Evolutionary conservation across 768 basidiomycete genomes (phyloP).

Genomic region (Hypsizygus marmoreus): DNA sequence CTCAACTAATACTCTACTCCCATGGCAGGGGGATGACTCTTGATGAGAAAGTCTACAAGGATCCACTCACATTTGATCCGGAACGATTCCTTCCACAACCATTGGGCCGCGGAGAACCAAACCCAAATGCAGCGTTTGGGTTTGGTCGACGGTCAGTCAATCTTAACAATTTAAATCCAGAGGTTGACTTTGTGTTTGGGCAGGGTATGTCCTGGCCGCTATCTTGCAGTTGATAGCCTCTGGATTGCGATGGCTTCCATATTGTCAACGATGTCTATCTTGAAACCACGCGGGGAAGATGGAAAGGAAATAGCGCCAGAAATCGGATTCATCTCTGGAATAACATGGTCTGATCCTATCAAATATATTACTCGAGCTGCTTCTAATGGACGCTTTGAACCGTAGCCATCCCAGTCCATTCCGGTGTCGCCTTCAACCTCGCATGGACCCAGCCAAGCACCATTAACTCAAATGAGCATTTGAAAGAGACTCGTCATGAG

Average conservation of each 20-base stretch:
- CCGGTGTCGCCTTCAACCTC: no score
- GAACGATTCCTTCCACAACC: conserved; percentile 16
- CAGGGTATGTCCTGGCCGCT: conserved; percentile 36
- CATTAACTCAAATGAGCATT: no score
- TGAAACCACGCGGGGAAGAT: conserved; percentile 8
- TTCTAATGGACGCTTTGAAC: neutral
- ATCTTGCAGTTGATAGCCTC: conserved; percentile 42
- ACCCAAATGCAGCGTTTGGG: conserved; percentile 13
- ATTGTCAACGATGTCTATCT: conserved; percentile 13
- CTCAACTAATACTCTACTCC: neutral
- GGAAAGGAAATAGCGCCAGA: conserved; percentile 16
- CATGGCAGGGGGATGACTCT: conserved; percentile 15
- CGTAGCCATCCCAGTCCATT: no score
- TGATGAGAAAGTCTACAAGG: conserved; percentile 11
- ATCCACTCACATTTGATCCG: conserved; percentile 16
- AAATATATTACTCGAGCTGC: neutral
- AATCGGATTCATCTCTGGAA: conserved; percentile 2
- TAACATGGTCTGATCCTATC: conserved; percentile 7
- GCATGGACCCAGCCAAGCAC: no score
- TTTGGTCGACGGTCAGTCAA: conserved; percentile 15
- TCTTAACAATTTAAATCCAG: neutral
- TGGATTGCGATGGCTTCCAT: conserved; percentile 22
- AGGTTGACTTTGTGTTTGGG: neutral
- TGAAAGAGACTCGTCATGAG: no score
- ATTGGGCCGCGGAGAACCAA: conserved; percentile 13